Conservation (phyloP, 306 rosid species). For the Crotalaria pallida region DNA sequence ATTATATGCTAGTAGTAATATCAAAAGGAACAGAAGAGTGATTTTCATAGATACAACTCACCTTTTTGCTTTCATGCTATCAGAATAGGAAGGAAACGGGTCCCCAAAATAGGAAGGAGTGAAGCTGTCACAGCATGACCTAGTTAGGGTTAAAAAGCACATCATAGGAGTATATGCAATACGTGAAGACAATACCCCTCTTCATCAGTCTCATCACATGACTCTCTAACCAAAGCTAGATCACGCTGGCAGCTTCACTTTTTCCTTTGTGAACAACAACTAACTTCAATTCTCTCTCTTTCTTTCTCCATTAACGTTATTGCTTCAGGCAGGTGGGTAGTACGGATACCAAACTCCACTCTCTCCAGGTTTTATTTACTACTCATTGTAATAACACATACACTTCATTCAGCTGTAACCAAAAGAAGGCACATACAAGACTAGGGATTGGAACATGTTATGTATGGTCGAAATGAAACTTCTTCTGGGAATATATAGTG, state of each 20-base stretch:
- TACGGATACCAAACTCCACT: neutral
- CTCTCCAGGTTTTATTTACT: neutral
- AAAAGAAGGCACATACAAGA: no score
- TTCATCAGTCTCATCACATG: no score
- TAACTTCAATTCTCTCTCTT: no score
- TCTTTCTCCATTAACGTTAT: neutral
- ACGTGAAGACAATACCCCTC: no score
- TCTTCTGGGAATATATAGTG: neutral
- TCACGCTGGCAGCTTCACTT: constrained; percentile 99
- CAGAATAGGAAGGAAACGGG: constrained; percentile 13
- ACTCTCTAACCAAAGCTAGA: constrained; percentile 56
- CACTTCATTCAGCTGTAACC: no score
- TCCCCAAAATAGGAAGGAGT: constrained; percentile 84
- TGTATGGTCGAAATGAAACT: neutral
- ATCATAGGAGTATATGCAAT: no score
- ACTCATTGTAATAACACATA: no score
- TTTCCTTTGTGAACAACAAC: constrained; percentile 59
- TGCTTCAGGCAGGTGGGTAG: no score
- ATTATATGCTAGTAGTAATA: no score
- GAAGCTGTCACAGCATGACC: constrained; percentile 99
- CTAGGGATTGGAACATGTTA: neutral
- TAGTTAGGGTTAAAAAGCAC: constrained; percentile 61
- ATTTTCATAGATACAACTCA: neutral
- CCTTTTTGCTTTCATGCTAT: constrained; percentile 21
- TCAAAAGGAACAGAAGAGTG: constrained; percentile 18